Evolutionary conservation across 768 basidiomycete genomes (phyloP).

Genomic region (Mrakia blollopis): DNA sequence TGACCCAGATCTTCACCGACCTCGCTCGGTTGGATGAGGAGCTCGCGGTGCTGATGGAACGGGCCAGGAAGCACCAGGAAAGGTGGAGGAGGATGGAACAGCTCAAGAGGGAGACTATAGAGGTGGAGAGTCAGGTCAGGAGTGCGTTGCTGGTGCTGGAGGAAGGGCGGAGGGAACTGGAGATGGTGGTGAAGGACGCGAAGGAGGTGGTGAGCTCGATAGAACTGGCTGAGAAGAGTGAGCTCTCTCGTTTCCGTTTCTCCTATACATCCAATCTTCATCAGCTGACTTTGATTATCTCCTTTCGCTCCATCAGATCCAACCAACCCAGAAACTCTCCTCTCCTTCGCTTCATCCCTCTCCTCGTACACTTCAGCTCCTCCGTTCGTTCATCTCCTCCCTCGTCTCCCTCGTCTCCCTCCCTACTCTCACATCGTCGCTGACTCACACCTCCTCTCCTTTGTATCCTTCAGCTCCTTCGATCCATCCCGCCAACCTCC

Average conservation of each 20-base stretch:
- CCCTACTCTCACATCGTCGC: background rate
- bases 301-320: background rate
- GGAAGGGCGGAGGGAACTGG: constrained; percentile 11
- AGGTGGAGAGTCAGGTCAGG: constrained; percentile 12
- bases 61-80: constrained; percentile 17
- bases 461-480: background rate
- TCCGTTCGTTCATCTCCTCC: background rate
- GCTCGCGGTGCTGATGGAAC: constrained; percentile 21
- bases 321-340: constrained; percentile 2
- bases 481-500: constrained; percentile 16
- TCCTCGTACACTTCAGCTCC: constrained; percentile 31
- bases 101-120: constrained; percentile 21
- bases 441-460: background rate
- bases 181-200: constrained; percentile 13
- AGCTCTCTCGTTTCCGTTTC: background rate
- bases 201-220: background rate
- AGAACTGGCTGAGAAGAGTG: constrained; percentile 4
- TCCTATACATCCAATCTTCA: background rate
- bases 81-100: constrained; percentile 21
- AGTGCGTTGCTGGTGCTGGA: constrained; percentile 4
- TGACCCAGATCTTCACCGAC: background rate
- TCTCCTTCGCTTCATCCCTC: constrained; percentile 26
- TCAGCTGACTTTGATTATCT: too few species aligned
- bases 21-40: constrained; percentile 16
- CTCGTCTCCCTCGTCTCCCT: background rate